These are phyloP conservation scores for Eucalyptus cloeziana DNA, from an alignment of 345 rosid genomes.

Conservation along the genomic window DNA sequence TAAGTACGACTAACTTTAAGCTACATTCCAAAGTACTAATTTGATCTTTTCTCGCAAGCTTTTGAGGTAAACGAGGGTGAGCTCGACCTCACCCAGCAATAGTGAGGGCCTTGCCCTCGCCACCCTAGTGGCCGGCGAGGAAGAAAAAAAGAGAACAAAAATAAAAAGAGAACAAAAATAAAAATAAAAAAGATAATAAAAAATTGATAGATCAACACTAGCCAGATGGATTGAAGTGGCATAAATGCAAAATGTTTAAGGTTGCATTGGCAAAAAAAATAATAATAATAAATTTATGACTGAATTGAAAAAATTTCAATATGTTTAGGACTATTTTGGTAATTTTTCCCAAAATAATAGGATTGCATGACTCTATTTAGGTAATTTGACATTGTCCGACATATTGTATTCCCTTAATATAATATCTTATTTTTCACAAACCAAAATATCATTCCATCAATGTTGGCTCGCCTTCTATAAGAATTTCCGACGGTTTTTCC, in stretches of 20 bases:
- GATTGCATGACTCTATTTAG: neutral
- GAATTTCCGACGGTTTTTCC: neutral
- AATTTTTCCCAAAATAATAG: neutral
- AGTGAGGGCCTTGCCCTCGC: too few relatives aligned
- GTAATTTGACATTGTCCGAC: neutral
- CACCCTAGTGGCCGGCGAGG: accelerated
- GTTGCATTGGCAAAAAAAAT: too few relatives aligned
- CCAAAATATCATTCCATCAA: neutral
- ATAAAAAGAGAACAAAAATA: too few relatives aligned
- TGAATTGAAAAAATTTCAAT: too few relatives aligned
- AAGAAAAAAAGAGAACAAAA: too few relatives aligned
- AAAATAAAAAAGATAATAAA: too few relatives aligned
- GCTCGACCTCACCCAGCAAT: too few relatives aligned
- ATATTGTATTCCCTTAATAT: neutral
- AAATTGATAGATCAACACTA: too few relatives aligned
- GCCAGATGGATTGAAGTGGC: too few relatives aligned
- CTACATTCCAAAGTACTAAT: neutral
- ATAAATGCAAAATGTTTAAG: too few relatives aligned
- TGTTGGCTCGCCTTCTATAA: neutral
- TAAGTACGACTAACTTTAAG: neutral
- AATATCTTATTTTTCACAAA: neutral
- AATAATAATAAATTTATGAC: accelerated
- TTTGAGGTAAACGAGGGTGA: neutral
- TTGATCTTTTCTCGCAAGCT: neutral
- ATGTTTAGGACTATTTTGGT: too few relatives aligned